phyloP scores from a whole-genome alignment of 202 grass and related monocot genomes.

The Hordeum pubiflorum region DNA sequence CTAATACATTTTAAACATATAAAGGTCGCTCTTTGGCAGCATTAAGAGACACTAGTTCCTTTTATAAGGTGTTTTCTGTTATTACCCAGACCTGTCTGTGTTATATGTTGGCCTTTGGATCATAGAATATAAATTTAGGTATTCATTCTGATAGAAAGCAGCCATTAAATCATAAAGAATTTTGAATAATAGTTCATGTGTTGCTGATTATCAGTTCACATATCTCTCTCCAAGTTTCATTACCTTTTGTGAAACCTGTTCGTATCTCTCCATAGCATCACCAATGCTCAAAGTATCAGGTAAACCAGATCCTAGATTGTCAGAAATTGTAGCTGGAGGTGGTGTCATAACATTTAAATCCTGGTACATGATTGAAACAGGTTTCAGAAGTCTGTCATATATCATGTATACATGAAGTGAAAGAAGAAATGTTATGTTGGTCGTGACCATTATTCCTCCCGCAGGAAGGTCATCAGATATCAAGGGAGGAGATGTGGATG shows the following conservation, averaged over 20 bases:
- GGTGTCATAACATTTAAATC: constrained; percentile 42
- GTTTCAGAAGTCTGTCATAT: constrained; percentile 27
- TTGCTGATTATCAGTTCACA: neutral
- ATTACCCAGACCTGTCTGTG: neutral
- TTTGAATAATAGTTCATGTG: neutral
- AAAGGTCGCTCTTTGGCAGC: neutral
- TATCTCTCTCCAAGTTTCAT: neutral
- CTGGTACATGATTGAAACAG: constrained; percentile 34
- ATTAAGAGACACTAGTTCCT: neutral
- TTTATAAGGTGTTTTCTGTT: neutral
- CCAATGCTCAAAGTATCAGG: constrained; percentile 63
- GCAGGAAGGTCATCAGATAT: constrained; percentile 36
- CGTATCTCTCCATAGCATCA: constrained; percentile 68
- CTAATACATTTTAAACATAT: neutral
- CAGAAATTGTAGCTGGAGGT: constrained; percentile 39
- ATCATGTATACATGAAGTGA: neutral
- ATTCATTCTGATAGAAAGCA: neutral
- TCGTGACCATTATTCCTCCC: constrained; percentile 27
- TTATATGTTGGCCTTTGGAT: constrained; percentile 3
- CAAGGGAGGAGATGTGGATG: constrained; percentile 40
- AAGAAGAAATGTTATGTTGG: constrained; percentile 19
- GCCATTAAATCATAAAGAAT: neutral
- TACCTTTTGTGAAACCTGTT: constrained; percentile 77
- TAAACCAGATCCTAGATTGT: constrained; percentile 44
- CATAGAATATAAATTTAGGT: neutral